Evolutionary conservation across 2,329 filamentous ascomycete genomes (phyloP).

Genomic region (Hymenoscyphus infarciens): DNA sequence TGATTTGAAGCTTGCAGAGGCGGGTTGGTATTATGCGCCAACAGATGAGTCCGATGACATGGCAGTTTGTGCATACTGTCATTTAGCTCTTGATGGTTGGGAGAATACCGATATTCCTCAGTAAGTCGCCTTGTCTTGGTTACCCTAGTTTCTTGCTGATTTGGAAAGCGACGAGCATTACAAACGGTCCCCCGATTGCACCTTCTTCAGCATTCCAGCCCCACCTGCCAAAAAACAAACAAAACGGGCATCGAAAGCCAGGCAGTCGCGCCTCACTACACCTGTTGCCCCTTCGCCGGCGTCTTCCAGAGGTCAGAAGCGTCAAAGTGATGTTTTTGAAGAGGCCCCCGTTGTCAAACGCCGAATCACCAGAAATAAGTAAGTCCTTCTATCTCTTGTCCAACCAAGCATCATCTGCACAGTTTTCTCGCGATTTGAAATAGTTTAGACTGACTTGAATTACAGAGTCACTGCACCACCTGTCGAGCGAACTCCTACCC

Average conservation of each 20-base stretch:
- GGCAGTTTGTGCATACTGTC: slow-evolving; percentile 87
- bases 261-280: slow-evolving; percentile 1
- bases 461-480: not conserved
- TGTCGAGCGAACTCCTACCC: not conserved
- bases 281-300: not conserved
- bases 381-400: slow-evolving; percentile 44
- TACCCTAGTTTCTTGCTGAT: slow-evolving; percentile 14
- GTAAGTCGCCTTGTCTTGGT: slow-evolving; percentile 46
- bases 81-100: slow-evolving; percentile 88
- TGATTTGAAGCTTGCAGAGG: slow-evolving; percentile 69
- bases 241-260: slow-evolving; percentile 51
- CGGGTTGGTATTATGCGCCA: slow-evolving; percentile 92
- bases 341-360: not conserved
- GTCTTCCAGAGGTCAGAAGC: not conserved
- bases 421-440: not conserved
- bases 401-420: not conserved
- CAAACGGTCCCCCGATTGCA: slow-evolving; percentile 71
- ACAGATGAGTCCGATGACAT: slow-evolving; percentile 80
- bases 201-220: slow-evolving; percentile 67
- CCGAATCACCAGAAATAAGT: not conserved
- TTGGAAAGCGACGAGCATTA: slow-evolving; percentile 76
- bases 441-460: not conserved
- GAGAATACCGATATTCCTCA: slow-evolving; percentile 86
- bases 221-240: slow-evolving; percentile 50
- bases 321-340: not conserved